Evolutionary conservation across 2,329 filamentous ascomycete species (phyloP).

Genomic region (Teratosphaeria zuluensis): DNA sequence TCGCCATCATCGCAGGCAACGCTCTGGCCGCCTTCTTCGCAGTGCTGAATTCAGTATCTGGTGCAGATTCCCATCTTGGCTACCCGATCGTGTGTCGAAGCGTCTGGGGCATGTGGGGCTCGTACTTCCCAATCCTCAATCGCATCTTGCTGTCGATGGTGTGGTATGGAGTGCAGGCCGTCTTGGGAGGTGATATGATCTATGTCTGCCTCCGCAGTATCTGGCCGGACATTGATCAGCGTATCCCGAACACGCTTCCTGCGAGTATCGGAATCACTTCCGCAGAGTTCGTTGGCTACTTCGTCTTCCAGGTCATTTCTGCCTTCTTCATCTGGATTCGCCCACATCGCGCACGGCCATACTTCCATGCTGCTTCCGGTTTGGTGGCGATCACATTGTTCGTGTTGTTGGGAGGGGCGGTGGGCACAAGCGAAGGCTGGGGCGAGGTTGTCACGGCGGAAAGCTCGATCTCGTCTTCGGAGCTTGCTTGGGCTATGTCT

Average conservation of each 20-base stretch:
- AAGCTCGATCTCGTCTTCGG: not conserved
- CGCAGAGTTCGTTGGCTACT: not conserved
- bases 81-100: slow-evolving; percentile 47
- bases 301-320: not conserved
- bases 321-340: not conserved
- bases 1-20: slow-evolving; percentile 32
- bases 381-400: not conserved
- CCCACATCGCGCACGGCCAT: not conserved
- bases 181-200: slow-evolving; percentile 42
- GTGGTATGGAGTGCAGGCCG: slow-evolving; percentile 52
- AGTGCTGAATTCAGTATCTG: slow-evolving; percentile 46
- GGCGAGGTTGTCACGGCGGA: slow-evolving; percentile 1
- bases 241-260: not conserved
- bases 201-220: not conserved
- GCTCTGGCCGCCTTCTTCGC: slow-evolving; percentile 47
- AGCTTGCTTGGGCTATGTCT: slow-evolving; percentile 5
- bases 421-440: slow-evolving; percentile 3
- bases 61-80: slow-evolving; percentile 5
- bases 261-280: not conserved
- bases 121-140: slow-evolving; percentile 45
- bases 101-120: slow-evolving; percentile 48
- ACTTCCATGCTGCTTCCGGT: not conserved
- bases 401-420: slow-evolving; percentile 3
- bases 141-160: slow-evolving; percentile 42
- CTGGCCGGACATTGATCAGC: not conserved